Conservation (phyloP, 169 alveolate species). For the Plasmodium reichenowi region DNA sequence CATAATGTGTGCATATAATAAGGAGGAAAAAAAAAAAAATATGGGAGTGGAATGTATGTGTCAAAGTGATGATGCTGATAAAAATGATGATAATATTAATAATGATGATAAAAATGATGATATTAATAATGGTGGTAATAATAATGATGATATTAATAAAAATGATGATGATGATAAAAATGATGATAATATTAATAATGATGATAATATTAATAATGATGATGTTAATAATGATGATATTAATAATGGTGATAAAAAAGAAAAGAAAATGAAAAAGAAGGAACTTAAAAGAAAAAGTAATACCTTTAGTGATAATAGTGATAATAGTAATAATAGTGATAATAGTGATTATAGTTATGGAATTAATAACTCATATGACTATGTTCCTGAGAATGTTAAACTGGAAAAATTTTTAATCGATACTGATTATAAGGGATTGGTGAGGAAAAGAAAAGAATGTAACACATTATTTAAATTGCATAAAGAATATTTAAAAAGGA, state of each 20-base stretch:
- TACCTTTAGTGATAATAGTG: too few relatives aligned
- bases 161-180: not conserved
- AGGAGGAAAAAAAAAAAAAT: not conserved
- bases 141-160: not conserved
- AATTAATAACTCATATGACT: not conserved
- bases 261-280: too few relatives aligned
- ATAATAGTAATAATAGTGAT: not conserved
- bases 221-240: too few relatives aligned
- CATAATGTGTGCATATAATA: conserved; percentile 19
- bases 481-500: conserved; percentile 50
- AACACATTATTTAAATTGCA: conserved; percentile 30
- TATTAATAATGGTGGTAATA: not conserved
- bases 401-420: not conserved
- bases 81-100: not conserved
- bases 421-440: not conserved
- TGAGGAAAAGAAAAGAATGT: not conserved
- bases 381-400: not conserved
- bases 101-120: not conserved
- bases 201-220: not conserved
- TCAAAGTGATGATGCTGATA: not conserved
- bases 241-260: too few relatives aligned
- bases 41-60: not conserved
- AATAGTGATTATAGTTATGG: not conserved
- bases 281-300: too few relatives aligned
- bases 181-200: not conserved